These are phyloP conservation scores for Xylariaceae sp. DNA, from an alignment of 2,329 filamentous ascomycete species.

Conservation along the genomic window DNA sequence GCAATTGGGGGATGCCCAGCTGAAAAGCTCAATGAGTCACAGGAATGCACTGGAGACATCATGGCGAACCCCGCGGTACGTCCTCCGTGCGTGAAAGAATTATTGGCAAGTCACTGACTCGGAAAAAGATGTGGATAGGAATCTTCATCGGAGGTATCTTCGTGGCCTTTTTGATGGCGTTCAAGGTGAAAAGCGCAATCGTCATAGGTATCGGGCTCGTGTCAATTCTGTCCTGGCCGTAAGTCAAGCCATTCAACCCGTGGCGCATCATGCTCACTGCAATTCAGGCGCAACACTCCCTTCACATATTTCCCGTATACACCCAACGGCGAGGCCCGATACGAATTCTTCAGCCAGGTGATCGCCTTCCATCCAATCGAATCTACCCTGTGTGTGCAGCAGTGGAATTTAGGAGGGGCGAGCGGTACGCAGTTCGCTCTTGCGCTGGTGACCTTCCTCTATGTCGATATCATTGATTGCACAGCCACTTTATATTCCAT, in stretches of 20 bases:
- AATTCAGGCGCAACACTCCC: constrained; percentile 56
- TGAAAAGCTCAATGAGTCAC: constrained; percentile 49
- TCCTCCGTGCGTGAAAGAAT: not conserved
- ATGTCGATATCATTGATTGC: constrained; percentile 76
- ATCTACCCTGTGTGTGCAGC: constrained; percentile 59
- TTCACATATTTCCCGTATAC: constrained; percentile 74
- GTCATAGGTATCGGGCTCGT: constrained; percentile 71
- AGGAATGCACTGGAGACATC: constrained; percentile 56
- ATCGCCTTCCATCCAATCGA: constrained; percentile 70
- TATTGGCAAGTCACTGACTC: constrained; percentile 15
- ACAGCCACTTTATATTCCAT: constrained; percentile 80
- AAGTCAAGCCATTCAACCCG: constrained; percentile 31
- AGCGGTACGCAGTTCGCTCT: constrained; percentile 63
- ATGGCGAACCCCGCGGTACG: constrained; percentile 73
- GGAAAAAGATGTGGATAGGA: constrained; percentile 72
- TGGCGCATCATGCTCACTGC: constrained; percentile 14
- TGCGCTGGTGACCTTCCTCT: constrained; percentile 74
- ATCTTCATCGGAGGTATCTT: constrained; percentile 77
- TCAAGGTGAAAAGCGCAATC: constrained; percentile 71
- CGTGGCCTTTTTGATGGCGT: constrained; percentile 78
- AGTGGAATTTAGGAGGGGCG: constrained; percentile 60
- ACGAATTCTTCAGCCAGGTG: constrained; percentile 71
- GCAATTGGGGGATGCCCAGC: constrained; percentile 71
- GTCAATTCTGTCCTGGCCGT: constrained; percentile 74
- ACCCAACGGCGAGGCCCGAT: constrained; percentile 59